Conservation (phyloP, 768 basidiomycete species). For the Mycena alexandri region DNA sequence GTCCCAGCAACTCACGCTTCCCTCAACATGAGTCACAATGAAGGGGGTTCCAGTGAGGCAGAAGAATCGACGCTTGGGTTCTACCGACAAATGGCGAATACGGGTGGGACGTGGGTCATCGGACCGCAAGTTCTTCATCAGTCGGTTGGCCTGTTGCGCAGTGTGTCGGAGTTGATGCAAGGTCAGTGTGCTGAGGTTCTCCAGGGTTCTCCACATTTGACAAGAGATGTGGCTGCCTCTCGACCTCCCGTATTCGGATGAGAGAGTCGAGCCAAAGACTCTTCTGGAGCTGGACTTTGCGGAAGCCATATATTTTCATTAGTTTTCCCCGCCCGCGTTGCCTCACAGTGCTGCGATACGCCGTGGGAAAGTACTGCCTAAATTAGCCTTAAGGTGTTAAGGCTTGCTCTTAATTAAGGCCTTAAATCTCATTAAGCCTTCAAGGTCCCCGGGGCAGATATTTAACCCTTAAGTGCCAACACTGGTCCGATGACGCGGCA, state of each 20-base stretch:
- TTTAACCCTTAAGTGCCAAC: no score
- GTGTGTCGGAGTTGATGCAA: not conserved
- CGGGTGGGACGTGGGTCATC: not conserved
- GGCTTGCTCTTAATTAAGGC: no score
- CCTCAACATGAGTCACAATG: not conserved
- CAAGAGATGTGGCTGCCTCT: not conserved
- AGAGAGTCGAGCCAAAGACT: constrained; percentile 5
- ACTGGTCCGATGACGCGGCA: not conserved
- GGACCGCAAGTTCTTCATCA: not conserved
- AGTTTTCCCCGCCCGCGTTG: no score
- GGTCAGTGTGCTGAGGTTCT: not conserved
- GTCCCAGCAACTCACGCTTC: constrained; percentile 4
- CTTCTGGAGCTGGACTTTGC: not conserved
- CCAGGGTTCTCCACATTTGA: not conserved
- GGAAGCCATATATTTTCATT: no score
- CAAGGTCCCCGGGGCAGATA: no score
- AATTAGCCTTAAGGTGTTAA: no score
- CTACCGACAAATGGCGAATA: not conserved
- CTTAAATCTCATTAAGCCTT: no score
- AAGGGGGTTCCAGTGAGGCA: not conserved
- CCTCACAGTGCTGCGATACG: no score
- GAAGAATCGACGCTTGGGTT: not conserved
- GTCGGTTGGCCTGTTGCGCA: not conserved
- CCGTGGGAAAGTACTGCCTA: no score
- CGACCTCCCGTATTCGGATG: not conserved